phyloP scores from a whole-genome alignment of 768 basidiomycete species.

The Lactifluus volemus region DNA sequence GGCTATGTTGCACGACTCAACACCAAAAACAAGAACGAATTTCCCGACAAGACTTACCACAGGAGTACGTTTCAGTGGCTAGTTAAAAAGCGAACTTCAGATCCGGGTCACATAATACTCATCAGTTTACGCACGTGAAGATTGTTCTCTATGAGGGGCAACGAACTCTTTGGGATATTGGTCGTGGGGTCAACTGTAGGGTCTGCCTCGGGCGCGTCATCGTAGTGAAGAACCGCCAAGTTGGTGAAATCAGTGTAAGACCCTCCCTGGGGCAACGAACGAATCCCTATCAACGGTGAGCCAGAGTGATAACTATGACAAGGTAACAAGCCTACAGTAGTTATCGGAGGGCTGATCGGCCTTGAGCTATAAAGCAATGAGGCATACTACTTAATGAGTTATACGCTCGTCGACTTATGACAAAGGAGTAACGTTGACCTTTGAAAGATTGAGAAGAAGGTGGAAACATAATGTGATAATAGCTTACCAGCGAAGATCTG shows the following conservation, averaged over 20 bases:
- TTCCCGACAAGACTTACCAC: neutral
- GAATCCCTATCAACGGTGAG: slow-evolving; percentile 1
- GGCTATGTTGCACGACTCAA: slow-evolving; percentile 7
- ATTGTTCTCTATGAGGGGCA: slow-evolving; percentile 5
- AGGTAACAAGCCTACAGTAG: slow-evolving; percentile 2
- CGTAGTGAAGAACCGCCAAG: slow-evolving; percentile 21
- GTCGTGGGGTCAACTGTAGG: slow-evolving; percentile 10
- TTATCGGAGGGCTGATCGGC: slow-evolving; percentile 4
- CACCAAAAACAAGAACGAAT: neutral
- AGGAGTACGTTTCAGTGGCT: neutral
- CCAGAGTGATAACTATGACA: neutral
- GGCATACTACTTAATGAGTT: neutral
- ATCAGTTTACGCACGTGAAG: slow-evolving; percentile 8
- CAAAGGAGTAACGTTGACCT: slow-evolving; percentile 21
- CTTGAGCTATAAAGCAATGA: neutral
- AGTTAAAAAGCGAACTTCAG: neutral
- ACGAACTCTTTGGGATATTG: neutral
- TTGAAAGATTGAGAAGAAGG: neutral
- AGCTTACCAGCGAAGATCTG: slow-evolving; percentile 16
- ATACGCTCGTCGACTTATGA: neutral
- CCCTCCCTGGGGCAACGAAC: neutral
- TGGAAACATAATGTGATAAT: neutral
- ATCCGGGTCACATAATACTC: neutral
- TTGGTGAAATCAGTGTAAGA: neutral
- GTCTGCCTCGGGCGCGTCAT: slow-evolving; percentile 13